A percentile compares a stretch with the other conserved stretches of the same genome.
Evolutionary conservation across 768 basidiomycete species (phyloP).

Genomic region (Lentinula guzmanii): DNA sequence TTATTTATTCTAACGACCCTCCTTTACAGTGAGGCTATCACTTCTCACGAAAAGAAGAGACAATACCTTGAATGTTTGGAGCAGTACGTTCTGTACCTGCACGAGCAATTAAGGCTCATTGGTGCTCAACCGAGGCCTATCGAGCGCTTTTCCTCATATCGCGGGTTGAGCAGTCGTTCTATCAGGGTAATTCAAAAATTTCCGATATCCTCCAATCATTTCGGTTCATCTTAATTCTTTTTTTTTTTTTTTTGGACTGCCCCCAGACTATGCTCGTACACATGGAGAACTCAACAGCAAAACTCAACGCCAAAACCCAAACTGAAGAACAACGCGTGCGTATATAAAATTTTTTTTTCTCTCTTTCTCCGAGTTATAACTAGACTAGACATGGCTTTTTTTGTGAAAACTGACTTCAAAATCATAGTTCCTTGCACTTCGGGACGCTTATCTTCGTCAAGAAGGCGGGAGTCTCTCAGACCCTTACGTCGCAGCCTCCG

Average conservation of each 20-base stretch:
- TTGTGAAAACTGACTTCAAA: background rate
- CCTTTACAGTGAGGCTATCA: conserved; percentile 54
- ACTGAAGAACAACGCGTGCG: conserved; percentile 53
- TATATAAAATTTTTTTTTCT: conserved; percentile 3
- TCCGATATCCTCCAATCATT: background rate
- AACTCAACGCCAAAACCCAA: conserved; percentile 42
- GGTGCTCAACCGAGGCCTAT: conserved; percentile 40
- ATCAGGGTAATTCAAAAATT: conserved; percentile 41
- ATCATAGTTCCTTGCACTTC: conserved; percentile 20
- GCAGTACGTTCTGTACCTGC: conserved; percentile 61
- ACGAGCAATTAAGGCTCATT: conserved; percentile 51
- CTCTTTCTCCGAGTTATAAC: background rate
- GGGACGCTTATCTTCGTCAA: conserved; percentile 17
- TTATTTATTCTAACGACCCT: background rate
- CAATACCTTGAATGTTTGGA: conserved; percentile 71
- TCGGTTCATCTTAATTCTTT: background rate
- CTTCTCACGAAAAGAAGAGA: conserved; percentile 74
- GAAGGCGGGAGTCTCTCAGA: conserved; percentile 4
- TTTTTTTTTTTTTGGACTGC: background rate
- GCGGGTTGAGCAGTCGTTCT: conserved; percentile 56
- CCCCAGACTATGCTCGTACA: conserved; percentile 62
- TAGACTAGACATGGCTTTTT: background rate
- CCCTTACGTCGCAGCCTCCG: background rate
- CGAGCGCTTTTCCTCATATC: conserved; percentile 44
- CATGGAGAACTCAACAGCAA: conserved; percentile 52